Base-by-base conservation (phyloP, 2,329 filamentous ascomycete species). In the Cladosporium sp. region DNA sequence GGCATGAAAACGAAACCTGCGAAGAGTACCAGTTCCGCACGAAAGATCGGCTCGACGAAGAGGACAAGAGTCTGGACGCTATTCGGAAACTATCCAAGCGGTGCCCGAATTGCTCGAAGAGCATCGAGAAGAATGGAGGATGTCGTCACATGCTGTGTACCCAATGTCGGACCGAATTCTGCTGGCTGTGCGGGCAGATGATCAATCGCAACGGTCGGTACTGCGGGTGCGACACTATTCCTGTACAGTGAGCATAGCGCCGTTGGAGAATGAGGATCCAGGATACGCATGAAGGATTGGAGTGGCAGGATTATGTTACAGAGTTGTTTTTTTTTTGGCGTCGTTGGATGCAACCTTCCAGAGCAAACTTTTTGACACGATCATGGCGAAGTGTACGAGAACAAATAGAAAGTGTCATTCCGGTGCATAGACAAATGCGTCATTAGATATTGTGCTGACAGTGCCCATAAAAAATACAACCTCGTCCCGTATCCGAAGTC, bases 71-170 rank as follows among this genome's bases (percentile, higher is more conserved):
- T 5, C 46, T 72, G 23, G 61, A 58, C 21, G 59, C 29, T 33
- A 70, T 76, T 40, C 60, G 58, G 40, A 67, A 66, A 44, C 58
- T 66, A 2, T 69, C 71, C 4, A 75, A 72, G 65, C 65, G 67
- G 31, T 77, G 76, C 64, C 76, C 76, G 2, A 59, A 64, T 18
- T 77, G 76, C 66, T 58, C 60, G 11, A 67, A 65, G 58, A 68
- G 60, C 40, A 74, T 77, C 26, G 66, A 76, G 67, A 76, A 76
- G 69, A 66, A 74, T 37, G 74, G 73, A 18, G 76, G 76, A 5
- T 77, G 74, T 61, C 53, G 67, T 18, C 50, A 65, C 50, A 77
- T 77, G 74, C 29, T 21, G 6, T 77, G 75, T 68, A 53, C 65
- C 5, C 64, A 67, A 44, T 76, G 74, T 66, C 14, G 46, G 1